Evolutionary conservation across 768 basidiomycete species (phyloP).

Genomic region (Russula vinacea): DNA sequence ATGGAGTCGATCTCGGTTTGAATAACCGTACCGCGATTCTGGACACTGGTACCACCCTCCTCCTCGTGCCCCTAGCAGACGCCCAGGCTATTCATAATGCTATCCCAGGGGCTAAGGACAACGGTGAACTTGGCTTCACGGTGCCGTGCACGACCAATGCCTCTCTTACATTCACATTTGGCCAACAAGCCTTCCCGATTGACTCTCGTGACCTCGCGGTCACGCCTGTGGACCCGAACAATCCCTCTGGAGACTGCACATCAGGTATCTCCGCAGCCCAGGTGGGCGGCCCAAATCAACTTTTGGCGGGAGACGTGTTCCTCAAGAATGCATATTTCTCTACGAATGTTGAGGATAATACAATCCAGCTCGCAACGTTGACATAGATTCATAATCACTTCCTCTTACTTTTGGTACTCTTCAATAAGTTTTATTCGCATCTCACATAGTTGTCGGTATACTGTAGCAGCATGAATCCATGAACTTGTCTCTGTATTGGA

Average conservation of each 20-base stretch:
- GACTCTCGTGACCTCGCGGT: slow-evolving; percentile 65
- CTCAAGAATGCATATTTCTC: slow-evolving; percentile 77
- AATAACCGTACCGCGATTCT: slow-evolving; percentile 65
- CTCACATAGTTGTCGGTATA: too few relatives aligned
- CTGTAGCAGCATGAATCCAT: background rate
- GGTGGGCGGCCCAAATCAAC: slow-evolving; percentile 56
- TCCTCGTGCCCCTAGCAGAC: slow-evolving; percentile 45
- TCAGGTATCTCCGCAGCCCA: slow-evolving; percentile 67
- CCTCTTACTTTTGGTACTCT: background rate
- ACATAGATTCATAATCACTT: background rate
- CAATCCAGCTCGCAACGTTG: slow-evolving; percentile 44
- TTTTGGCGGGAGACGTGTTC: slow-evolving; percentile 76
- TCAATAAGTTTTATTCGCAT: background rate
- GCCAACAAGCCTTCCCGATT: slow-evolving; percentile 57
- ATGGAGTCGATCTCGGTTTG: slow-evolving; percentile 53
- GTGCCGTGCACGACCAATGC: slow-evolving; percentile 63
- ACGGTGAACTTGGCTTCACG: slow-evolving; percentile 46
- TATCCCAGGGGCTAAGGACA: slow-evolving; percentile 53
- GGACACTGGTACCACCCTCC: slow-evolving; percentile 49
- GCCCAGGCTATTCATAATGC: slow-evolving; percentile 51
- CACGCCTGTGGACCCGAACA: slow-evolving; percentile 49
- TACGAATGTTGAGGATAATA: slow-evolving; percentile 55
- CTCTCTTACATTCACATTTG: slow-evolving; percentile 54
- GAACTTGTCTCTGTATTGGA: background rate
- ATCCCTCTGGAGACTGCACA: slow-evolving; percentile 58